phyloP scores from a whole-genome alignment of 2,329 filamentous ascomycete species.

The Zymoseptoria crescenta region DNA sequence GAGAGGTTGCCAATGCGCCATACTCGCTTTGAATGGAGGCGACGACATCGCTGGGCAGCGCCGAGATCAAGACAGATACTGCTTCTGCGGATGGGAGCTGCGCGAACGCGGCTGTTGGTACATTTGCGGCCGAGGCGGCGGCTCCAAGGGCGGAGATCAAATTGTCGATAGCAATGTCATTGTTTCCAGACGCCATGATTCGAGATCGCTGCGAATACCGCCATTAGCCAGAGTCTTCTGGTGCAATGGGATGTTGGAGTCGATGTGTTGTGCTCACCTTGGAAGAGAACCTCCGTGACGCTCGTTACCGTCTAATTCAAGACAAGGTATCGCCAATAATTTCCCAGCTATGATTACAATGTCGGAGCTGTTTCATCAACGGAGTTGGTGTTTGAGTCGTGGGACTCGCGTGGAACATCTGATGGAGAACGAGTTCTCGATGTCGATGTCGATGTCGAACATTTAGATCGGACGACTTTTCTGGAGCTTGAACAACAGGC shows the following conservation, averaged over 20 bases:
- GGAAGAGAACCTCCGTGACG: background rate
- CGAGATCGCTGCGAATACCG: background rate
- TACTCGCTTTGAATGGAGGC: background rate
- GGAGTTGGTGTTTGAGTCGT: background rate
- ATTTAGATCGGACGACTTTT: background rate
- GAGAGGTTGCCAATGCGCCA: background rate
- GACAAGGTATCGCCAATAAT: background rate
- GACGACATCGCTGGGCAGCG: constrained; percentile 3
- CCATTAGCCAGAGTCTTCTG: background rate
- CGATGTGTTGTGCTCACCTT: background rate
- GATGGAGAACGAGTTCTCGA: background rate
- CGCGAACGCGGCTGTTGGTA: background rate
- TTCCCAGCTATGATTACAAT: background rate
- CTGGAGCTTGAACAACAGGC: background rate
- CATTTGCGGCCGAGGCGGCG: constrained; percentile 1
- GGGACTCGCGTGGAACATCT: background rate
- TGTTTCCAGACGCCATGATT: background rate
- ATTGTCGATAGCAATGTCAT: constrained; percentile 4
- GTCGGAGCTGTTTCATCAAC: background rate
- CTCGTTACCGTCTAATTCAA: background rate
- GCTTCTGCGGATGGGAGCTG: constrained; percentile 1
- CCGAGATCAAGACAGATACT: constrained; percentile 3
- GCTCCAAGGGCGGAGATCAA: constrained; percentile 1
- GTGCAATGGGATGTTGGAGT: background rate
- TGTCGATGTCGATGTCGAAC: background rate